Evolutionary conservation across 106 monocot genomes (phyloP), one percentile per base, ranked within the genome.

Genomic region (Dactylorhiza incarnata): DNA sequence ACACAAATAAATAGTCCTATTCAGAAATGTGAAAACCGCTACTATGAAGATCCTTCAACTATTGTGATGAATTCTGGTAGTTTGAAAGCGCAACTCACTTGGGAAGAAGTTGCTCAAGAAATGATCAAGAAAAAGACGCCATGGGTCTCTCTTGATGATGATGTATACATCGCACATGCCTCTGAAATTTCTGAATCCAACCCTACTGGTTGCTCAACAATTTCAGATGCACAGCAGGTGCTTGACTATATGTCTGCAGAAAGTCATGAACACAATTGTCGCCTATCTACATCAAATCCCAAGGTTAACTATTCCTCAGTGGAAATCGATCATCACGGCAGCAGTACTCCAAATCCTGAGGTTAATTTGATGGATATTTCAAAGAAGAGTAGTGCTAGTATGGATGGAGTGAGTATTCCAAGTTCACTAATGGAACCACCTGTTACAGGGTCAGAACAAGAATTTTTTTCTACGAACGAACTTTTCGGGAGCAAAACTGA

Each of bases 381-480:
- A 67, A 82, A 91, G 45, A 86, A 81, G 53, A 89, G 81, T 46
- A 68, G 45, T 50, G 68, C 71, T n/a, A 84, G 80, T 66, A 86
- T 77, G 49, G 87, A 82, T 19, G 83, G 77, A 68, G 26, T 74
- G 62, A 84, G 83, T 56, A 2, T 37, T 37, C 76, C 68, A 59
- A 87, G 78, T 73, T 85, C 86, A 48, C 26, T 67, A 48, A 44
- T 84, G 73, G 95, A 89, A 12, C 88, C 80, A 49, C 83, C 85
- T 20, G 85, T 84, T 74, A 77, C 82, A 14, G 77, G 49, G 56
- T 83, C 89, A 12, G 96, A 89, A 15, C 86, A 88, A 59, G 89
- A 89, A 8, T 86, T 84, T 80, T 49, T 88, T 80, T 92, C 72
- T 44, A 88, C 82, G 73, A 92, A 88, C 80, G 92, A 90, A 54